Conservation (phyloP, 2,329 filamentous ascomycete species). For the Colletotrichum liriopes region DNA sequence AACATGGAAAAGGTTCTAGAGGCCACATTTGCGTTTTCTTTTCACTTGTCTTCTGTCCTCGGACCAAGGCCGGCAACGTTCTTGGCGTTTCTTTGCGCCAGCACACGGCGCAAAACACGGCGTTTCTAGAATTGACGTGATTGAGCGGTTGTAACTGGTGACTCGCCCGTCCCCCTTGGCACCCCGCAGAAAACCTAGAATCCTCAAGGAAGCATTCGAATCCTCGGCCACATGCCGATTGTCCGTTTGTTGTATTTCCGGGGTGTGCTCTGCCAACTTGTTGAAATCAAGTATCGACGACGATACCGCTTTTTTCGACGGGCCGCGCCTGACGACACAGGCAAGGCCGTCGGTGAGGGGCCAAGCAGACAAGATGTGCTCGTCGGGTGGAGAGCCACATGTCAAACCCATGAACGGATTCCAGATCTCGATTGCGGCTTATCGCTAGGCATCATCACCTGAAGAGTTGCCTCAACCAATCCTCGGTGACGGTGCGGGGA, state of each 20-base stretch:
- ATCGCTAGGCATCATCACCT: conserved; percentile 30
- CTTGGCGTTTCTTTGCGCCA: conserved; percentile 28
- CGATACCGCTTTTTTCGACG: conserved; percentile 6
- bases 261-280: not conserved
- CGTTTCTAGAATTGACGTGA: conserved; percentile 33
- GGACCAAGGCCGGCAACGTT: conserved; percentile 19
- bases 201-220: conserved; percentile 6
- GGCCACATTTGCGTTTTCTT: conserved; percentile 4
- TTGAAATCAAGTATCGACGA: not conserved
- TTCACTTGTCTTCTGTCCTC: not conserved
- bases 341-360: conserved; percentile 14
- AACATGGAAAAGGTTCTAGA: conserved; percentile 9
- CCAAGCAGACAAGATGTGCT: not conserved
- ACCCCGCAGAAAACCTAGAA: conserved; percentile 5
- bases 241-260: conserved; percentile 3
- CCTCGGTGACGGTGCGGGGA: conserved; percentile 29
- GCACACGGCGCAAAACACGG: not conserved
- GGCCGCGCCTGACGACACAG: conserved; percentile 33
- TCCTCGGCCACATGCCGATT: conserved; percentile 12
- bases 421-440: conserved; percentile 37
- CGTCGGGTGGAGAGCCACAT: conserved; percentile 14
- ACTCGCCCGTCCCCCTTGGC: conserved; percentile 18
- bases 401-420: conserved; percentile 1
- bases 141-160: conserved; percentile 21
- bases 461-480: conserved; percentile 21